Evolutionary conservation across 2,329 filamentous ascomycete genomes (phyloP).

Genomic region (Claviceps cyperi): DNA sequence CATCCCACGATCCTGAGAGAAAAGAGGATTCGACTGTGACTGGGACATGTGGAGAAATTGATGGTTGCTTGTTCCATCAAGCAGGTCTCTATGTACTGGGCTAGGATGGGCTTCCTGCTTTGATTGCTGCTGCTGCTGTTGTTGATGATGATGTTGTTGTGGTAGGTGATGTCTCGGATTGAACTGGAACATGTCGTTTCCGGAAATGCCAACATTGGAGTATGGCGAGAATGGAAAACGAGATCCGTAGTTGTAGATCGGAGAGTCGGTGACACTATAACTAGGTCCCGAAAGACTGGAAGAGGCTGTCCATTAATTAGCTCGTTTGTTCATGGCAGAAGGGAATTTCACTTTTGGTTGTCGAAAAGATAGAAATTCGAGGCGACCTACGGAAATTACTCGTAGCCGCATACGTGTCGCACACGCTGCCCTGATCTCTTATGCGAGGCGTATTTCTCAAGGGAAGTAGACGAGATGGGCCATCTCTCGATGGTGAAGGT

Average conservation of each 20-base stretch:
- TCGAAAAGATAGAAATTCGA: neutral
- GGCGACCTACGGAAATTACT: conserved; percentile 5
- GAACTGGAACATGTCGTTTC: conserved; percentile 15
- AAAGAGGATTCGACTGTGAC: conserved; percentile 19
- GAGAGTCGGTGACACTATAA: conserved; percentile 16
- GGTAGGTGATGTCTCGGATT: conserved; percentile 10
- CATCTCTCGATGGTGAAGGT: conserved; percentile 18
- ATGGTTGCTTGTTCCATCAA: conserved; percentile 9
- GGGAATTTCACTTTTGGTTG: neutral
- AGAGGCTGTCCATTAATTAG: conserved; percentile 9
- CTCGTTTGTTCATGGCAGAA: neutral
- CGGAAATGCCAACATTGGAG: conserved; percentile 12
- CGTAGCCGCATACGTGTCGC: conserved; percentile 3
- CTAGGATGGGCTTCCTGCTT: conserved; percentile 15
- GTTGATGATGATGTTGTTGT: conserved; percentile 5
- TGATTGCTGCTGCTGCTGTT: conserved; percentile 5
- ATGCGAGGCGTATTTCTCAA: conserved; percentile 11
- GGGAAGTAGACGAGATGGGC: conserved; percentile 13
- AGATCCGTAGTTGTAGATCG: conserved; percentile 17
- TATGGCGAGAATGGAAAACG: conserved; percentile 14
- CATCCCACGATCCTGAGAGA: conserved; percentile 18
- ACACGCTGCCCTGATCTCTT: conserved; percentile 8
- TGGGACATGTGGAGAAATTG: conserved; percentile 17
- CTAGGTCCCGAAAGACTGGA: conserved; percentile 14
- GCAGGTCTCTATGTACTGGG: conserved; percentile 9